Percentiles rank a stretch among this genome's conserved stretches.
These are phyloP conservation scores for Kokia cookei DNA, from an alignment of 441 rosid genomes.

Conservation along the genomic window DNA sequence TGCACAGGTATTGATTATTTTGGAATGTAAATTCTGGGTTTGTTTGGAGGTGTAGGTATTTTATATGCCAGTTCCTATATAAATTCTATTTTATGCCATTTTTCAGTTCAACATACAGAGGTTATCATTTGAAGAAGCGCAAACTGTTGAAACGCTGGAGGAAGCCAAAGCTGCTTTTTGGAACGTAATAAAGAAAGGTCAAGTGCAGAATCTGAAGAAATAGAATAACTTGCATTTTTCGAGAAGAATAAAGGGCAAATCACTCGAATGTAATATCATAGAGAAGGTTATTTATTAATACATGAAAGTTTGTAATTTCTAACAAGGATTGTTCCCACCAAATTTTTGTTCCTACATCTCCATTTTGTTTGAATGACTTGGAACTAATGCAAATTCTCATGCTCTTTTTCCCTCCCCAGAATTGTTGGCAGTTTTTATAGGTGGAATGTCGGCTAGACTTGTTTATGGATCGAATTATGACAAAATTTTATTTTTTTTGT, in stretches of 20 bases:
- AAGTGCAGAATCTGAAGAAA: constrained; percentile 50
- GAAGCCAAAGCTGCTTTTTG: constrained; percentile 78
- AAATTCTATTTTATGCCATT: not conserved
- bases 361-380: no score
- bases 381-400: no score
- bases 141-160: constrained; percentile 73
- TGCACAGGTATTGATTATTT: constrained; percentile 63
- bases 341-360: not conserved
- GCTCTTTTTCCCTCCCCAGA: not conserved
- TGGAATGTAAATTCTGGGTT: not conserved
- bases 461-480: no score
- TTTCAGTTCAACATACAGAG: constrained; percentile 80
- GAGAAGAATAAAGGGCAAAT: not conserved
- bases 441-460: not conserved
- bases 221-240: not conserved
- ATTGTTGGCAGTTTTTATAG: not conserved
- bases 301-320: not conserved
- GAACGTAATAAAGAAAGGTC: constrained; percentile 65
- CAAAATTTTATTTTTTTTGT: no score
- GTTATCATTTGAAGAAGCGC: constrained; percentile 80
- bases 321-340: not conserved
- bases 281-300: not conserved
- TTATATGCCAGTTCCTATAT: not conserved
- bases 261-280: not conserved
- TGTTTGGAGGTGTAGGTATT: not conserved